Percentiles rank a stretch among this genome's conserved stretches.
Evolutionary conservation across 1,284 basidiomycete genomes (phyloP).

Genomic region (Apiotrichum sp.): DNA sequence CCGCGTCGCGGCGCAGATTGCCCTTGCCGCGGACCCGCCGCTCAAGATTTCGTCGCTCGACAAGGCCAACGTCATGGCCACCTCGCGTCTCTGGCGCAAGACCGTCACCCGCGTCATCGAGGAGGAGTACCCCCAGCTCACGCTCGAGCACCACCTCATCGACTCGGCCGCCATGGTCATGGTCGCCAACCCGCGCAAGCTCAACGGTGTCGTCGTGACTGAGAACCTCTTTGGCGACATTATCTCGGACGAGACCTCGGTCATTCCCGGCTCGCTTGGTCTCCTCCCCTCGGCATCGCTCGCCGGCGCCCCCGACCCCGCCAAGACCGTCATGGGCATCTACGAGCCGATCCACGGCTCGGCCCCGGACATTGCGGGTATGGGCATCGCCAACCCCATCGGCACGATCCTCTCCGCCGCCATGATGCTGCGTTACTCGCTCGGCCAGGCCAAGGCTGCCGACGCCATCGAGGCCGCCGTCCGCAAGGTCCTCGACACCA

Average conservation of each 20-base stretch:
- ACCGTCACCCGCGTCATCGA: slow-evolving; percentile 76
- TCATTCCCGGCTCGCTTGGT: slow-evolving; percentile 95
- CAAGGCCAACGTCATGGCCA: slow-evolving; percentile 98
- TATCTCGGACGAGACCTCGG: slow-evolving; percentile 90
- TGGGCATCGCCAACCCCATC: slow-evolving; percentile 81
- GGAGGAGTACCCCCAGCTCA: slow-evolving; percentile 78
- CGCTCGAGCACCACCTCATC: slow-evolving; percentile 83
- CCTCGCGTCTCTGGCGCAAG: slow-evolving; percentile 88
- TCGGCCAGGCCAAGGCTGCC: slow-evolving; percentile 7
- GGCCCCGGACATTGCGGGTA: slow-evolving; percentile 82
- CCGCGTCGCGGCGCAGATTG: slow-evolving; percentile 89
- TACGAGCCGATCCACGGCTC: slow-evolving; percentile 69
- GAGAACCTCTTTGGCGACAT: slow-evolving; percentile 97
- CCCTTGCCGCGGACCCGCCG: slow-evolving; percentile 74
- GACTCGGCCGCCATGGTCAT: slow-evolving; percentile 84
- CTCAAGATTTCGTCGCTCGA: slow-evolving; percentile 89
- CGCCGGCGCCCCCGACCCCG: slow-evolving; percentile 66
- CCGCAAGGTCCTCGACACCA: slow-evolving; percentile 73
- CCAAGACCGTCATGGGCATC: slow-evolving; percentile 67
- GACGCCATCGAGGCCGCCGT: slow-evolving; percentile 79
- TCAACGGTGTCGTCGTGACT: slow-evolving; percentile 87
- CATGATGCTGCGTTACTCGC: slow-evolving; percentile 69
- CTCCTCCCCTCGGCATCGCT: slow-evolving; percentile 84
- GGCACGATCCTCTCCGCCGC: slow-evolving; percentile 92
- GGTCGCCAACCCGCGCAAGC: slow-evolving; percentile 80